A percentile compares a stretch with the other conserved stretches of the same genome.
phyloP scores from a whole-genome alignment of 2,329 filamentous ascomycete species.

The Myriosclerotinia duriaeana region DNA sequence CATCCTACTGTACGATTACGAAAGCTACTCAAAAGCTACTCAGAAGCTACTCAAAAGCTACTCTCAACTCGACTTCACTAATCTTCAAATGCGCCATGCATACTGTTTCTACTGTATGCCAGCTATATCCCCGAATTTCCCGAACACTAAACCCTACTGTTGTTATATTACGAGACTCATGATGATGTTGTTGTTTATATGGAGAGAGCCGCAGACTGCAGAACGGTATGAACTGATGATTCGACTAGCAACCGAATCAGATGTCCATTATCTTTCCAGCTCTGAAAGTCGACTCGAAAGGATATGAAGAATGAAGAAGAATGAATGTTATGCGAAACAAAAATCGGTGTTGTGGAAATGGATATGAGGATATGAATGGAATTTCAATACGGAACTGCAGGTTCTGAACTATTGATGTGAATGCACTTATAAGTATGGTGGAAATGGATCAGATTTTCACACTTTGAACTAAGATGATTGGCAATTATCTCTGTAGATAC shows the following conservation, averaged over 20 bases:
- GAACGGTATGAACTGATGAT: neutral
- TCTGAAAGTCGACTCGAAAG: neutral
- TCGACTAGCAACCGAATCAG: neutral
- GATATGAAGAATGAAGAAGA: neutral
- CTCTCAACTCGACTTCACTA: neutral
- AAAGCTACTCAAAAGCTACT: neutral
- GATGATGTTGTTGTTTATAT: neutral
- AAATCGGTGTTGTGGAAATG: neutral
- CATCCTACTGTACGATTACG: neutral
- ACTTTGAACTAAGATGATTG: neutral
- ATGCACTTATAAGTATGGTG: neutral
- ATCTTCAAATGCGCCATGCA: neutral
- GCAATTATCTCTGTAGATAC: conserved; percentile 1
- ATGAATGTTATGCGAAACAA: neutral
- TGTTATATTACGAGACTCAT: neutral
- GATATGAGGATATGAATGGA: neutral
- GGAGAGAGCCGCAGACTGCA: neutral
- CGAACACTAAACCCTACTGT: neutral
- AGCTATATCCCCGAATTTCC: neutral
- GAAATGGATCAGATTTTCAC: neutral
- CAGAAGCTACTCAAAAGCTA: neutral
- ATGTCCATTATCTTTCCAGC: neutral
- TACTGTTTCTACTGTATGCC: neutral
- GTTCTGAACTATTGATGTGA: neutral
- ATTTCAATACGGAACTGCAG: neutral